Evolutionary conservation across 257 asterid genomes (phyloP).

Genomic region (Capsicum pubescens): DNA sequence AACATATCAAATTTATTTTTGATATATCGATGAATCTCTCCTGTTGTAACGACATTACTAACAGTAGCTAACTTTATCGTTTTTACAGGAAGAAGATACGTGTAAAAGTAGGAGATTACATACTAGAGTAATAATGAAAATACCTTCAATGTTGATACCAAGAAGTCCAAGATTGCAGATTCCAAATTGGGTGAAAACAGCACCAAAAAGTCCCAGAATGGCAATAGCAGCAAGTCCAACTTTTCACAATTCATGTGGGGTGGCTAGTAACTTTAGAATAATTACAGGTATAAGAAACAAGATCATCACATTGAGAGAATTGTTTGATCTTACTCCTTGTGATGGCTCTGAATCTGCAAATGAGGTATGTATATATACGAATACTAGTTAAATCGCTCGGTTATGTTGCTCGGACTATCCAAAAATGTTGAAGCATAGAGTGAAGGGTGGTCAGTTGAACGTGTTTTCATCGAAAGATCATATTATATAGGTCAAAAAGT

Average conservation of each 20-base stretch:
- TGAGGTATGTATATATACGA: conserved; percentile 50
- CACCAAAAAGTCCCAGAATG: background rate
- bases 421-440: background rate
- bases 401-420: background rate
- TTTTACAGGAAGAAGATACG: conserved; percentile 53
- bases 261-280: conserved; percentile 52
- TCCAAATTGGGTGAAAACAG: background rate
- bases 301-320: conserved; percentile 68
- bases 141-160: conserved; percentile 32
- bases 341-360: conserved; percentile 59
- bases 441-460: background rate
- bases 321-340: conserved; percentile 82
- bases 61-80: background rate
- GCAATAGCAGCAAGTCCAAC: background rate
- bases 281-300: conserved; percentile 63
- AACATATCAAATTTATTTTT: too few relatives aligned
- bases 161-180: conserved; percentile 26
- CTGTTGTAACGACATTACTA: background rate
- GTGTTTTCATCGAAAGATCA: background rate
- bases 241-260: conserved; percentile 40
- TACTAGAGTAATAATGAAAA: conserved; percentile 19
- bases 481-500: background rate
- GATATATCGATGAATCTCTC: background rate
- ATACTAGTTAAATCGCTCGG: background rate
- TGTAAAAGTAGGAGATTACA: conserved; percentile 35